Percentiles rank a stretch among this genome's conserved stretches.
phyloP scores from a whole-genome alignment of 805 yeast species.

The Ascoidea asiatica region DNA sequence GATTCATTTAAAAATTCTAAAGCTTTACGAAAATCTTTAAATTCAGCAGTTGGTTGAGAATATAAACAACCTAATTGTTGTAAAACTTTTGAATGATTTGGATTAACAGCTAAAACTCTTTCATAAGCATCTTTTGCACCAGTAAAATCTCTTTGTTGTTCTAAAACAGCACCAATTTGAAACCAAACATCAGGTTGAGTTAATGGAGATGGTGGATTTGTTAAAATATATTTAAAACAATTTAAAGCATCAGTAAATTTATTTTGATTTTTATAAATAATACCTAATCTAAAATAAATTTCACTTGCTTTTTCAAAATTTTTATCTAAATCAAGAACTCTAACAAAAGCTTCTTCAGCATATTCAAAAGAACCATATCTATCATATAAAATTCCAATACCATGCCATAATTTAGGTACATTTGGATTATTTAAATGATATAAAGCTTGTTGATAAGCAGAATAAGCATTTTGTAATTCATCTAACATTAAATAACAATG shows the following conservation, averaged over 20 bases:
- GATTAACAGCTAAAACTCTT: constrained; percentile 77
- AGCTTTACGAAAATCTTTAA: constrained; percentile 77
- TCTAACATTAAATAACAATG: constrained; percentile 96
- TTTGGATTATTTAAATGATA: constrained; percentile 85
- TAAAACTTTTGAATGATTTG: constrained; percentile 89
- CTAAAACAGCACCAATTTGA: constrained; percentile 92
- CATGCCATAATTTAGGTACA: constrained; percentile 97
- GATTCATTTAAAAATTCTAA: constrained; percentile 73
- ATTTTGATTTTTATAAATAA: constrained; percentile 89
- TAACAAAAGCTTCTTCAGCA: constrained; percentile 96
- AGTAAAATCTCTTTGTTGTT: constrained; percentile 81
- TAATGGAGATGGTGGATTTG: constrained; percentile 88
- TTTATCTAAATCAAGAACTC: constrained; percentile 91
- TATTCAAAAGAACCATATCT: constrained; percentile 92
- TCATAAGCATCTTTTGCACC: constrained; percentile 95
- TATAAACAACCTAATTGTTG: constrained; percentile 94
- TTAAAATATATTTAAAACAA: constrained; percentile 84
- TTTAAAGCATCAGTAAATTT: constrained; percentile 80
- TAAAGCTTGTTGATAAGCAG: constrained; percentile 92
- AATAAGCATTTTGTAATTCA: constrained; percentile 88
- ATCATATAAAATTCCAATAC: constrained; percentile 92
- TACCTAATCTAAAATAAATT: constrained; percentile 90
- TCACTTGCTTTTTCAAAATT: constrained; percentile 93
- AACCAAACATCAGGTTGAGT: constrained; percentile 98
- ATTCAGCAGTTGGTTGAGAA: constrained; percentile 54